Conservation (phyloP, 2,329 filamentous ascomycete genomes). For the Aspergillus ochraceus region DNA sequence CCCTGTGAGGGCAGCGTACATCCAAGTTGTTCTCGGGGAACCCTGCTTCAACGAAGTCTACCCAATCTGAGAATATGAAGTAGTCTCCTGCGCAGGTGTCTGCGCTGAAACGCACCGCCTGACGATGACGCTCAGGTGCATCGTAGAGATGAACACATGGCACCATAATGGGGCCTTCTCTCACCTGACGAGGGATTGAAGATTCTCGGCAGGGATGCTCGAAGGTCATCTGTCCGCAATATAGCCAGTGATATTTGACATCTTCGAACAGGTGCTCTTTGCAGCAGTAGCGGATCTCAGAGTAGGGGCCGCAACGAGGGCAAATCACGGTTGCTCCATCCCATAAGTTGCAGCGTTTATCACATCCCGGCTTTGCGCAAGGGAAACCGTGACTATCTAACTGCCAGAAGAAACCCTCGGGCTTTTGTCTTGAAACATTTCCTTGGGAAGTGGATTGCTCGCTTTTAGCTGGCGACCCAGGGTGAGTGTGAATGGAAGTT, state of each 20-base stretch:
- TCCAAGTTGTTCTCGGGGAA: slow-evolving; percentile 8
- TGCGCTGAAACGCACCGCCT: slow-evolving; percentile 32
- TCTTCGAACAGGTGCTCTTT: slow-evolving; percentile 37
- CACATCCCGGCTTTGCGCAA: slow-evolving; percentile 30
- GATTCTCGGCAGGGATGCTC: slow-evolving; percentile 18
- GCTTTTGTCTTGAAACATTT: slow-evolving; percentile 11
- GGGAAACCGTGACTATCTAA: slow-evolving; percentile 52
- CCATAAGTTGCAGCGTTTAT: slow-evolving; percentile 30
- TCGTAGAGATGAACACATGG: slow-evolving; percentile 30
- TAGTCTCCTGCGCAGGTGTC: slow-evolving; percentile 31
- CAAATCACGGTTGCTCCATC: slow-evolving; percentile 37
- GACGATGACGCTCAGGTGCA: slow-evolving; percentile 37
- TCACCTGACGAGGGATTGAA: slow-evolving; percentile 21
- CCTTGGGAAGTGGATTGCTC: not conserved
- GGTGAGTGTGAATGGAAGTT: slow-evolving; percentile 6
- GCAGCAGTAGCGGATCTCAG: slow-evolving; percentile 40
- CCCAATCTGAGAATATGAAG: slow-evolving; percentile 36
- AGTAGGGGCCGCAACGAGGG: slow-evolving; percentile 41
- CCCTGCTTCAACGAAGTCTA: slow-evolving; percentile 14
- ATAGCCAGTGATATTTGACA: slow-evolving; percentile 36
- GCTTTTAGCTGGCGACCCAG: not conserved
- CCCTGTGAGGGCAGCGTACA: slow-evolving; percentile 24
- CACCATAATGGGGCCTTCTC: slow-evolving; percentile 25
- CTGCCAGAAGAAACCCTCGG: slow-evolving; percentile 36
- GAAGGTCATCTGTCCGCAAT: slow-evolving; percentile 25